Percentiles rank a stretch among this genome's conserved stretches.
These are phyloP conservation scores for Macaranga tanarius DNA, from an alignment of 441 rosid species.

Conservation along the genomic window DNA sequence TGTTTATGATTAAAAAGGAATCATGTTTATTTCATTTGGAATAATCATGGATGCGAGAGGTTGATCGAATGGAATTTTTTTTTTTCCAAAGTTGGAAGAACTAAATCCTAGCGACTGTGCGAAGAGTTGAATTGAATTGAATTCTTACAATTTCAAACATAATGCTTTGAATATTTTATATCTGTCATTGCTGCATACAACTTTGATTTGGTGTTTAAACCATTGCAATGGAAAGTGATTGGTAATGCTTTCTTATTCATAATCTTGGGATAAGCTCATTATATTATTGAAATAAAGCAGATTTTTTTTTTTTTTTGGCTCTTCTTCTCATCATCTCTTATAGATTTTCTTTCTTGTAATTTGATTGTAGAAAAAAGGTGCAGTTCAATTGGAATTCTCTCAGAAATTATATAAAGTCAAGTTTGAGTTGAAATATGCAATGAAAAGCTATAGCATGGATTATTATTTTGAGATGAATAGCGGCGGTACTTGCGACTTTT, in stretches of 20 bases:
- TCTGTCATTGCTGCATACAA: too few species aligned
- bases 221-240: too few species aligned
- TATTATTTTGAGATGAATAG: conserved; percentile 60
- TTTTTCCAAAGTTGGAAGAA: too few species aligned
- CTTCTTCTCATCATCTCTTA: background rate
- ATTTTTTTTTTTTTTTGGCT: background rate
- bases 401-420: conserved; percentile 65
- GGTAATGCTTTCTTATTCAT: background rate
- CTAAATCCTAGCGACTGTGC: too few species aligned
- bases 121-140: background rate
- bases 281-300: background rate
- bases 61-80: too few species aligned
- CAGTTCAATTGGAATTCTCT: conserved; percentile 55
- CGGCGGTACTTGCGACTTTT: conserved; percentile 43
- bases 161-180: background rate
- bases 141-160: background rate
- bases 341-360: conserved; percentile 25
- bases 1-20: too few species aligned
- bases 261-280: background rate
- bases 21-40: too few species aligned
- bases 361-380: conserved; percentile 78
- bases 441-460: conserved; percentile 88
- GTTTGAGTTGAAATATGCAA: conserved; percentile 62
- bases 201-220: background rate
- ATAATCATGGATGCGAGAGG: too few species aligned